phyloP scores from a whole-genome alignment of 2,329 filamentous ascomycete species.

The Penicillium italicum region DNA sequence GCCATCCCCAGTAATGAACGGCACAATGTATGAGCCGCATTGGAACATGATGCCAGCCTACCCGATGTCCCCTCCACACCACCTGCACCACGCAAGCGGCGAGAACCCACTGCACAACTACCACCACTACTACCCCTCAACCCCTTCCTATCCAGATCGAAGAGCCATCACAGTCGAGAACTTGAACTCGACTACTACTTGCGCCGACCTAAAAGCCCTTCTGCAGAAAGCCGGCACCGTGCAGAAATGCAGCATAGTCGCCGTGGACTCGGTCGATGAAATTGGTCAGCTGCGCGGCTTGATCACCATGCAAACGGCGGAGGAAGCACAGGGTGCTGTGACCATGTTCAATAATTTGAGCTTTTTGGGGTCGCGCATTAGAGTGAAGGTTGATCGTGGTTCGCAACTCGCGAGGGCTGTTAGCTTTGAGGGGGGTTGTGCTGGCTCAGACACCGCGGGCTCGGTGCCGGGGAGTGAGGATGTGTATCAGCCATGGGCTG shows the following conservation, averaged over 20 bases:
- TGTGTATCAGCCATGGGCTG: conserved; percentile 1
- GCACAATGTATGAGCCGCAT: conserved; percentile 24
- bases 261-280: conserved; percentile 7
- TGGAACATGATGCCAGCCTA: conserved; percentile 31
- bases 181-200: conserved; percentile 30
- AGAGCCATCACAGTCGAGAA: conserved; percentile 30
- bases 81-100: not conserved
- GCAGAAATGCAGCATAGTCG: conserved; percentile 32
- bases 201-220: conserved; percentile 27
- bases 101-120: conserved; percentile 10
- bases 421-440: not conserved
- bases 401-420: too few species aligned
- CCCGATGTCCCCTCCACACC: conserved; percentile 22
- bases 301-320: conserved; percentile 31
- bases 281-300: conserved; percentile 26
- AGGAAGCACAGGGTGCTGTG: conserved; percentile 37
- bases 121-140: conserved; percentile 5
- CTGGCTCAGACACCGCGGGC: not conserved
- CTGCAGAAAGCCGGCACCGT: conserved; percentile 31
- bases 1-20: conserved; percentile 30
- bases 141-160: too few species aligned
- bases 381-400: conserved; percentile 31
- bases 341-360: conserved; percentile 32
- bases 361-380: conserved; percentile 34
- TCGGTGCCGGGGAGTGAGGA: not conserved